A percentile compares a stretch with the other conserved stretches of the same genome.
Evolutionary conservation across 1,139 yeast genomes (phyloP).

Genomic region (Eremothecium coryli): DNA sequence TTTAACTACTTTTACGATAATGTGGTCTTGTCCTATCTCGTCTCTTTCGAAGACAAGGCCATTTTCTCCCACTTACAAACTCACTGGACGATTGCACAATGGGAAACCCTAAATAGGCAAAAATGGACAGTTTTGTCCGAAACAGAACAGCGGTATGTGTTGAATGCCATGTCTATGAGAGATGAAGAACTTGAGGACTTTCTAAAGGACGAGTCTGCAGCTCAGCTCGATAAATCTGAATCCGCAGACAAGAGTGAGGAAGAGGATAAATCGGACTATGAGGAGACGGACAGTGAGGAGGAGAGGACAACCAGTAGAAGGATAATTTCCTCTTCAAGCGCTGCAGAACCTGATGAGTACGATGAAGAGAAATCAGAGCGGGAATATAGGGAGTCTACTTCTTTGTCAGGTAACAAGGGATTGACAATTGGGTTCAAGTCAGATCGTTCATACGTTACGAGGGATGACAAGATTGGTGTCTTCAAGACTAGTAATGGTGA

Average conservation of each 20-base stretch:
- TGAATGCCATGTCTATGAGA: slow-evolving; percentile 39
- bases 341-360: slow-evolving; percentile 4
- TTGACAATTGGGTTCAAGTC: slow-evolving; percentile 63
- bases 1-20: slow-evolving; percentile 46
- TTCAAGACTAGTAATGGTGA: slow-evolving; percentile 51
- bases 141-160: slow-evolving; percentile 41
- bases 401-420: slow-evolving; percentile 38
- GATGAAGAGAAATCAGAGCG: slow-evolving; percentile 28
- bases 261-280: slow-evolving; percentile 23
- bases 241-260: slow-evolving; percentile 17
- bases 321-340: not conserved
- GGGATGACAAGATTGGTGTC: slow-evolving; percentile 75
- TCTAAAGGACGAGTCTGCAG: slow-evolving; percentile 19
- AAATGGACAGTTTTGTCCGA: slow-evolving; percentile 40
- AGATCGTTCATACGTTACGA: slow-evolving; percentile 66
- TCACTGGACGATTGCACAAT: slow-evolving; percentile 43
- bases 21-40: slow-evolving; percentile 49
- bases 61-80: slow-evolving; percentile 45
- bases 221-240: slow-evolving; percentile 12
- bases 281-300: slow-evolving; percentile 15
- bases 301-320: slow-evolving; percentile 20
- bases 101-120: slow-evolving; percentile 50
- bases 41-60: slow-evolving; percentile 41
- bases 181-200: slow-evolving; percentile 30
- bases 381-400: slow-evolving; percentile 14